phyloP scores from a whole-genome alignment of 2,329 filamentous ascomycete genomes.

The Ophiostoma novo-ulmi region DNA sequence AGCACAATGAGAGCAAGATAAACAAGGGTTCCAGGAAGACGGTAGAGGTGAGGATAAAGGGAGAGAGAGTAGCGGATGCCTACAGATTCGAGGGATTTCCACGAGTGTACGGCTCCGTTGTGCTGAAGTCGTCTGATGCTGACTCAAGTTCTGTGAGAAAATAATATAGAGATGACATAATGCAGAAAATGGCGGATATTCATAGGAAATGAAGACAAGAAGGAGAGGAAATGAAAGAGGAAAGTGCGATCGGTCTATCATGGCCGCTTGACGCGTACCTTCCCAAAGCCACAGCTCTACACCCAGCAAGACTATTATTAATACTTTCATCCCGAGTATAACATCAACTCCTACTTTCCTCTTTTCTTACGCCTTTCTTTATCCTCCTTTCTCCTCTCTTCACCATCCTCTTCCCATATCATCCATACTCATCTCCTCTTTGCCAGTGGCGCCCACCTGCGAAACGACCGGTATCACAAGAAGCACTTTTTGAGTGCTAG shows the following conservation, averaged over 20 bases:
- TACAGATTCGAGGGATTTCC: background rate
- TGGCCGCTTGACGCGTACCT: conserved; percentile 2
- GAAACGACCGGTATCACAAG: conserved; percentile 10
- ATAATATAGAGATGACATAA: background rate
- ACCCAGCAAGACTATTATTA: background rate
- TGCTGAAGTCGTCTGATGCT: background rate
- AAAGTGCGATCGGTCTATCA: background rate
- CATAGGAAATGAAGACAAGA: background rate
- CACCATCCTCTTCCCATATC: background rate
- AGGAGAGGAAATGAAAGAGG: background rate
- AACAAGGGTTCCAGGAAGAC: background rate
- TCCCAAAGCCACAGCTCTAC: background rate
- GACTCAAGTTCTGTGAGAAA: background rate
- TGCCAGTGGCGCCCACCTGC: background rate
- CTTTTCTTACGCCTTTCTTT: background rate
- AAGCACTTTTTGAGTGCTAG: background rate
- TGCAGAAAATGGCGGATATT: background rate
- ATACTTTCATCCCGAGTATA: background rate
- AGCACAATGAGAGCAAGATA: conserved; percentile 8
- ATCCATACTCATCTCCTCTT: background rate
- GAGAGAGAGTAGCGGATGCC: background rate
- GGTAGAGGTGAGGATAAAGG: conserved; percentile 2
- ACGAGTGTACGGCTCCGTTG: background rate
- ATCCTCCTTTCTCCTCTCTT: background rate
- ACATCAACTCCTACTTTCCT: background rate